These are phyloP conservation scores for Ampelocalamus luodianensis DNA, from an alignment of 176 grass and related monocot species.

Conservation along the genomic window DNA sequence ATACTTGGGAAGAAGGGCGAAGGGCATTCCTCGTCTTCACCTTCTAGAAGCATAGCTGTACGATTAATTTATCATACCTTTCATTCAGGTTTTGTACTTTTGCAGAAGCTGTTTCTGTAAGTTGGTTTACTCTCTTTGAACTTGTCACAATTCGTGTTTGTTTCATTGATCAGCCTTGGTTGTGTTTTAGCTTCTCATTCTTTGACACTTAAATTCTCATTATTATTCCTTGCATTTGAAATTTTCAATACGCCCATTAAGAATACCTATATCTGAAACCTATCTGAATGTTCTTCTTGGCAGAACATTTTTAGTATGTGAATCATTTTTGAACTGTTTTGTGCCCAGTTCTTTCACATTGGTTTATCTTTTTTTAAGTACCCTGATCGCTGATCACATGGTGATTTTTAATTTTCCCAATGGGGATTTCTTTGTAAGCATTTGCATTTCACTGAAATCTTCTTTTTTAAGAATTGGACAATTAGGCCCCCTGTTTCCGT, in stretches of 20 bases:
- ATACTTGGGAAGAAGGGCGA: not conserved
- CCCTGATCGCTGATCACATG: not conserved
- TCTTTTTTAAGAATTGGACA: not conserved
- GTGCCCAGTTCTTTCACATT: not conserved
- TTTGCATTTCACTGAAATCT: not conserved
- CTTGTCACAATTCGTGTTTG: not conserved
- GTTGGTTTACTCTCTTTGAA: not conserved
- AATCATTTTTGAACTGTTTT: not conserved
- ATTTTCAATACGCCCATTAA: not conserved
- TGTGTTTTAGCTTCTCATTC: not conserved
- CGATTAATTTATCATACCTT: not conserved
- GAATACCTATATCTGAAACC: not conserved
- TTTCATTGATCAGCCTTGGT: not conserved
- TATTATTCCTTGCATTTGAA: not conserved
- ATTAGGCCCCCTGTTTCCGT: not conserved
- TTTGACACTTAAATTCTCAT: not conserved
- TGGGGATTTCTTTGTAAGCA: not conserved
- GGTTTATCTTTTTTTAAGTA: conserved; percentile 6
- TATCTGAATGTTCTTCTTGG: not conserved
- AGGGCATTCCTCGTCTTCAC: not conserved
- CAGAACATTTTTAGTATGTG: not conserved
- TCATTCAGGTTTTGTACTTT: not conserved
- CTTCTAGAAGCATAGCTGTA: not conserved
- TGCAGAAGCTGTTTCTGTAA: not conserved
- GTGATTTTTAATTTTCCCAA: not conserved